phyloP scores from a whole-genome alignment of 495 filamentous ascomycete genomes.

The Penicillium bovifimosum region DNA sequence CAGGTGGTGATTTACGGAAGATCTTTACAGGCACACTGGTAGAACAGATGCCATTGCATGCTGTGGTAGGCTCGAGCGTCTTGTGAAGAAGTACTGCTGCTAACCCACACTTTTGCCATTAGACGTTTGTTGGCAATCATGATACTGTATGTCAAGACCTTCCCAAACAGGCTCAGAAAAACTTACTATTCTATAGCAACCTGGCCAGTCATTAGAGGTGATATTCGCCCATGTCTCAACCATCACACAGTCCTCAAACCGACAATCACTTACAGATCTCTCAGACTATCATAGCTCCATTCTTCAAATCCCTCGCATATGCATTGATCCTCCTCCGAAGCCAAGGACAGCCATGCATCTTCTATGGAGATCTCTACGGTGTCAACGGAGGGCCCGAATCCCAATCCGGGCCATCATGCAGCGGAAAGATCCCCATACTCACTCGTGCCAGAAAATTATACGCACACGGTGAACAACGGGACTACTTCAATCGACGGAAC shows the following conservation, averaged over 20 bases:
- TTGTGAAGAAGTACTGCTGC: not conserved
- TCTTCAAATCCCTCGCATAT: slow-evolving; percentile 58
- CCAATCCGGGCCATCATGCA: slow-evolving; percentile 47
- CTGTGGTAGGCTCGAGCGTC: slow-evolving; percentile 46
- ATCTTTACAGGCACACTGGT: slow-evolving; percentile 60
- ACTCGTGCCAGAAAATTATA: slow-evolving; percentile 63
- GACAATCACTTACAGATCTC: not conserved
- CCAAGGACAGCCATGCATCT: slow-evolving; percentile 64
- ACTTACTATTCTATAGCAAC: slow-evolving; percentile 40
- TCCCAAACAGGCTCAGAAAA: not conserved
- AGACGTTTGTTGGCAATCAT: slow-evolving; percentile 45
- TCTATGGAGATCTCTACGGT: slow-evolving; percentile 72
- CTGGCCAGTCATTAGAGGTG: slow-evolving; percentile 53
- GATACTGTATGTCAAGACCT: slow-evolving; percentile 33
- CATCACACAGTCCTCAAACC: not conserved
- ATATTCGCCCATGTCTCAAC: not conserved
- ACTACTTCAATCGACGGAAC: slow-evolving; percentile 60
- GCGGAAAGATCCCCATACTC: slow-evolving; percentile 53
- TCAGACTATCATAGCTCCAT: slow-evolving; percentile 45
- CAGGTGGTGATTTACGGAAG: slow-evolving; percentile 53
- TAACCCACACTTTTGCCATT: not conserved
- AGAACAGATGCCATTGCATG: slow-evolving; percentile 49
- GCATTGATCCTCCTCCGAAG: slow-evolving; percentile 63
- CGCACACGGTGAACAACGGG: slow-evolving; percentile 59
- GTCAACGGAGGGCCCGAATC: slow-evolving; percentile 43